These are phyloP conservation scores for Apophysomyces ossiformis DNA, from an alignment of 371 early-diverging fungal genomes.

Conservation along the genomic window DNA sequence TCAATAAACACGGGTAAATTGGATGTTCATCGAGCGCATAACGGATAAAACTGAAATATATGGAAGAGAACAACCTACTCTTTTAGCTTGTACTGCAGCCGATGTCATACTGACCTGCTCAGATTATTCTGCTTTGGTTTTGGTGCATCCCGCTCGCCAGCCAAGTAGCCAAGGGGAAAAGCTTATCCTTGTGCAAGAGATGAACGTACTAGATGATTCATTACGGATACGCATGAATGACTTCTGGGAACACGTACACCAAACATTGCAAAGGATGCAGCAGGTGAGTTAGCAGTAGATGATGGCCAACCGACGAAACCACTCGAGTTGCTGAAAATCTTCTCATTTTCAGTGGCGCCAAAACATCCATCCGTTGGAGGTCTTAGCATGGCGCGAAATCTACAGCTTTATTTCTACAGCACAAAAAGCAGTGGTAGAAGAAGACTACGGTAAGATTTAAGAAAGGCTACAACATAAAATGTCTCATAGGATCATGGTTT, in stretches of 20 bases:
- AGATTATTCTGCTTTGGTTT: not conserved
- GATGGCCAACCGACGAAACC: not conserved
- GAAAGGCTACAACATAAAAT: too few relatives aligned
- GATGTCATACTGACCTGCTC: not conserved
- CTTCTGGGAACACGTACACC: not conserved
- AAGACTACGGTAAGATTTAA: not conserved
- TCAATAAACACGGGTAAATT: not conserved
- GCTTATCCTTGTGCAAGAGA: not conserved
- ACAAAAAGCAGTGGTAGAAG: not conserved
- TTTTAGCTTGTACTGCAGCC: conserved; percentile 12
- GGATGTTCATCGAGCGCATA: not conserved
- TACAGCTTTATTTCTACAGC: not conserved
- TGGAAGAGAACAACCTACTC: conserved; percentile 11
- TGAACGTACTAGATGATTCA: not conserved
- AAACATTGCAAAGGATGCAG: not conserved
- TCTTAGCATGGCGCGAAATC: not conserved
- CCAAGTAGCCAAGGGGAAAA: not conserved
- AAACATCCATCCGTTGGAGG: not conserved
- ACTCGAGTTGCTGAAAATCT: not conserved
- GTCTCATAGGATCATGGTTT: not conserved
- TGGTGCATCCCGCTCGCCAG: not conserved
- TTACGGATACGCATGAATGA: not conserved
- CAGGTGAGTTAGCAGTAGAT: not conserved
- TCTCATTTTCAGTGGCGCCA: conserved; percentile 2
- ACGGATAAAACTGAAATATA: not conserved